Percentiles rank a stretch among this genome's conserved stretches.
Conservation (phyloP, 2,329 filamentous ascomycete species). For the Myrmaecium sp. region DNA sequence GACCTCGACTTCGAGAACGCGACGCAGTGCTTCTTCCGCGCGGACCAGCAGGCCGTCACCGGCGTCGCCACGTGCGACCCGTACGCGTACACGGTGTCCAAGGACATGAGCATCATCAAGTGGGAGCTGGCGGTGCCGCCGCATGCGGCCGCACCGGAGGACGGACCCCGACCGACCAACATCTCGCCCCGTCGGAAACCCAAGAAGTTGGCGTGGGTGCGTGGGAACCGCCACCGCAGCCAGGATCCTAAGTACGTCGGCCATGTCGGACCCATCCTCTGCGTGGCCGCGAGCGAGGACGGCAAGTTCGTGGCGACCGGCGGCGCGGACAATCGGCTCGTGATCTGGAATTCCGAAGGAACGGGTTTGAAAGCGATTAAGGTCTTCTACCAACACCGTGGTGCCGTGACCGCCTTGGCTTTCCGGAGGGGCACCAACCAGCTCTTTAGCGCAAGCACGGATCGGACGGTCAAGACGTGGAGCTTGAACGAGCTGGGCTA, state of each 20-base stretch:
- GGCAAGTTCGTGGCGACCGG: constrained; percentile 86
- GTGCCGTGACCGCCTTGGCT: constrained; percentile 65
- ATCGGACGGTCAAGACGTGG: constrained; percentile 93
- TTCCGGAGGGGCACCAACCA: constrained; percentile 82
- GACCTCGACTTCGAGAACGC: constrained; percentile 54
- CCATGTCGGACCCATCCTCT: constrained; percentile 65
- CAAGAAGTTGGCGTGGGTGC: constrained; percentile 44
- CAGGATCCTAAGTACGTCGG: constrained; percentile 47
- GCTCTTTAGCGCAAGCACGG: constrained; percentile 76
- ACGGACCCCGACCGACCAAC: constrained; percentile 15
- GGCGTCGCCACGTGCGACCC: constrained; percentile 63
- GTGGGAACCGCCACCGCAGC: constrained; percentile 41
- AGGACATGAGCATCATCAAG: constrained; percentile 71
- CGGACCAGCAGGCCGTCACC: constrained; percentile 64
- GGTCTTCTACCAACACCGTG: constrained; percentile 82
- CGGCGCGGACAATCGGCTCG: constrained; percentile 65
- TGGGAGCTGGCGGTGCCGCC: constrained; percentile 64
- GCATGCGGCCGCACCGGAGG: constrained; percentile 15
- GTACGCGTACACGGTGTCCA: constrained; percentile 75
- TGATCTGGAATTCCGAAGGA: constrained; percentile 76
- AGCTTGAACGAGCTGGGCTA: constrained; percentile 84
- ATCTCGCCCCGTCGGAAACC: constrained; percentile 43
- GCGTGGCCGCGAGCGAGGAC: constrained; percentile 72
- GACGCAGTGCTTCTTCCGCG: constrained; percentile 55
- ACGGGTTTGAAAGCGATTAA: constrained; percentile 63